Evolutionary conservation across 345 rosid species (phyloP).

Genomic region (Camelina hispida): DNA sequence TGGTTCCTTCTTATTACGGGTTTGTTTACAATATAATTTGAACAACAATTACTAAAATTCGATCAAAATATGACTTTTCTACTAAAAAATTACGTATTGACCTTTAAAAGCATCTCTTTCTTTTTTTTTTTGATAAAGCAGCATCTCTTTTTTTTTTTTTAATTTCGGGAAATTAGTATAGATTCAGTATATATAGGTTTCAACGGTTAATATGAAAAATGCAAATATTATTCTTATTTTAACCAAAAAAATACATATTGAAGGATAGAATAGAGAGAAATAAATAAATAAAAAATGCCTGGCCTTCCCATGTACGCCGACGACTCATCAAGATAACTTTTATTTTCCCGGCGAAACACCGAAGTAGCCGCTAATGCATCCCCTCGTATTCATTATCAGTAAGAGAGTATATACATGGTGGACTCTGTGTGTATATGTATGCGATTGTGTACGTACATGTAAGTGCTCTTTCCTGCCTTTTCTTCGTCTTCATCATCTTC

Average conservation of each 20-base stretch:
- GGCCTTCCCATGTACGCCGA: slow-evolving; percentile 49
- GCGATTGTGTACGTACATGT: background rate
- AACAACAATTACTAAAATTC: background rate
- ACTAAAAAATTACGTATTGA: too few relatives aligned
- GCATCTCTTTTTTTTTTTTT: too few relatives aligned
- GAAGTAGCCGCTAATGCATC: slow-evolving; percentile 39
- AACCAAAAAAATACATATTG: slow-evolving; percentile 7
- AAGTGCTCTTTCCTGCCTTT: slow-evolving; percentile 16
- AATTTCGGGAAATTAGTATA: too few relatives aligned
- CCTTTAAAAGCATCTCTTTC: too few relatives aligned
- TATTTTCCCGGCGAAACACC: slow-evolving; percentile 32
- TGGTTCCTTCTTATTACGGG: slow-evolving; percentile 17
- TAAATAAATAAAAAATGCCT: slow-evolving; percentile 35
- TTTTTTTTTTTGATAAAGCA: too few relatives aligned
- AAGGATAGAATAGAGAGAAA: slow-evolving; percentile 7
- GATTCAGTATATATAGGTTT: too few relatives aligned
- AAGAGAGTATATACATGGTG: background rate
- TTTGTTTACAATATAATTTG: background rate
- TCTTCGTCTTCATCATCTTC: slow-evolving; percentile 34
- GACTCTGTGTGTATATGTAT: background rate
- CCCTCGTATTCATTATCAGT: background rate
- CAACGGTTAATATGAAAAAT: too few relatives aligned
- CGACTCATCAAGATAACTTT: slow-evolving; percentile 15
- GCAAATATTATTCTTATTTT: too few relatives aligned
- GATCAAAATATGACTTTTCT: background rate